Evolutionary conservation across 352 stramenopile species (phyloP).

Genomic region (Globisporangium solare): DNA sequence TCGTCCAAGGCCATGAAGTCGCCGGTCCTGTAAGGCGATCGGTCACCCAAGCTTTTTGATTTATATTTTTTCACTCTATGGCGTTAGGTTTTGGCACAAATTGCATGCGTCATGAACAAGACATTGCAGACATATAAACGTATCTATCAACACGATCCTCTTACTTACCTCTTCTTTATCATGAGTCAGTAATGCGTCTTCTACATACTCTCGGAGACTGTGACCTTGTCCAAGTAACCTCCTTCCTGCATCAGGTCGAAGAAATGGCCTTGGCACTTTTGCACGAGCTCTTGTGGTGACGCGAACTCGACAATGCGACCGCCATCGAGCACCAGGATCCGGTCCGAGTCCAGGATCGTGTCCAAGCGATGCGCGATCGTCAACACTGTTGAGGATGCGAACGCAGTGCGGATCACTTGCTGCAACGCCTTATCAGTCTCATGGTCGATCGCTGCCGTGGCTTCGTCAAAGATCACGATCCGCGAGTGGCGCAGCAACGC

Average conservation of each 20-base stretch:
- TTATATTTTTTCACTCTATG: background rate
- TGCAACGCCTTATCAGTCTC: slow-evolving; percentile 66
- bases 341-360: slow-evolving; percentile 91
- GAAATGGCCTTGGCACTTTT: slow-evolving; percentile 16
- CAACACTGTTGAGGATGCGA: slow-evolving; percentile 89
- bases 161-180: too few species aligned
- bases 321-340: slow-evolving; percentile 69
- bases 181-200: too few species aligned
- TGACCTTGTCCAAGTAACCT: slow-evolving; percentile 16
- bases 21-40: too few species aligned
- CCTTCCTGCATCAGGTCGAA: slow-evolving; percentile 22
- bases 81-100: too few species aligned
- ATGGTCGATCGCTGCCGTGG: slow-evolving; percentile 57
- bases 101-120: too few species aligned
- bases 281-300: slow-evolving; percentile 43
- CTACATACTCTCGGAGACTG: too few species aligned
- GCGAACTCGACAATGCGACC: slow-evolving; percentile 69
- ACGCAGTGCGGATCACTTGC: slow-evolving; percentile 74
- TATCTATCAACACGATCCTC: too few species aligned
- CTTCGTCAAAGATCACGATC: too few species aligned
- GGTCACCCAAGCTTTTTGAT: background rate
- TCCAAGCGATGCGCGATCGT: slow-evolving; percentile 97
- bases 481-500: background rate
- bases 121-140: too few species aligned
- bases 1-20: slow-evolving; percentile 3